These are phyloP conservation scores for Pestalotiopsis sp. DNA, from an alignment of 2,329 filamentous ascomycete species.

Conservation along the genomic window DNA sequence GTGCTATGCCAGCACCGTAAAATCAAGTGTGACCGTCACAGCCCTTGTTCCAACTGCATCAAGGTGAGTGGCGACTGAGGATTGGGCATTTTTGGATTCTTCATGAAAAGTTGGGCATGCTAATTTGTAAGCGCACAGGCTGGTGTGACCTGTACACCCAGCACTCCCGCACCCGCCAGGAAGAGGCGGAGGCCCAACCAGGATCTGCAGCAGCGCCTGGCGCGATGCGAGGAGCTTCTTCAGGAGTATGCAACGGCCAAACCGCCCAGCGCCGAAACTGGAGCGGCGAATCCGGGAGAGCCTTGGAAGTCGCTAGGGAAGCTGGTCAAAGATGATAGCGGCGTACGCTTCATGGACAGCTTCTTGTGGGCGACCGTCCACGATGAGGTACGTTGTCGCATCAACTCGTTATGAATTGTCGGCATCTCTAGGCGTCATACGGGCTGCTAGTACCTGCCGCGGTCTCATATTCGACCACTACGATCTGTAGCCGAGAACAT, in stretches of 20 bases:
- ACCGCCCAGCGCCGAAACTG: slow-evolving; percentile 22
- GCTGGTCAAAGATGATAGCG: slow-evolving; percentile 55
- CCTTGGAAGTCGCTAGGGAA: slow-evolving; percentile 51
- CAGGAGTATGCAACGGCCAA: slow-evolving; percentile 54
- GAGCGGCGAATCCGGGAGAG: slow-evolving; percentile 31
- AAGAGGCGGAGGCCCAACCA: slow-evolving; percentile 62
- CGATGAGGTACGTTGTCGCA: slow-evolving; percentile 49
- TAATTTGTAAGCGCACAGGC: slow-evolving; percentile 39
- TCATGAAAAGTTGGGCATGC: neutral
- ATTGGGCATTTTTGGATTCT: neutral
- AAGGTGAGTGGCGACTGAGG: slow-evolving; percentile 44
- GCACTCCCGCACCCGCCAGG: slow-evolving; percentile 60
- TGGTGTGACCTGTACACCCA: slow-evolving; percentile 61
- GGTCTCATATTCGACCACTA: neutral
- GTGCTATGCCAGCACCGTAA: slow-evolving; percentile 63
- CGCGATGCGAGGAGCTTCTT: slow-evolving; percentile 59
- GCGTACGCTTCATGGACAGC: slow-evolving; percentile 58
- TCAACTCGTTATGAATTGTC: neutral
- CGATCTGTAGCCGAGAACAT: neutral
- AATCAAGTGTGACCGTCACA: slow-evolving; percentile 63
- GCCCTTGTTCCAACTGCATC: slow-evolving; percentile 61
- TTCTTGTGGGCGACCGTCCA: slow-evolving; percentile 55
- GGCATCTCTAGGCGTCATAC: neutral
- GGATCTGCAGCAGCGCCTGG: slow-evolving; percentile 61
- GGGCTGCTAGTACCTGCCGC: neutral